Conservation (phyloP, 306 rosid species). For the Prunus campanulata region DNA sequence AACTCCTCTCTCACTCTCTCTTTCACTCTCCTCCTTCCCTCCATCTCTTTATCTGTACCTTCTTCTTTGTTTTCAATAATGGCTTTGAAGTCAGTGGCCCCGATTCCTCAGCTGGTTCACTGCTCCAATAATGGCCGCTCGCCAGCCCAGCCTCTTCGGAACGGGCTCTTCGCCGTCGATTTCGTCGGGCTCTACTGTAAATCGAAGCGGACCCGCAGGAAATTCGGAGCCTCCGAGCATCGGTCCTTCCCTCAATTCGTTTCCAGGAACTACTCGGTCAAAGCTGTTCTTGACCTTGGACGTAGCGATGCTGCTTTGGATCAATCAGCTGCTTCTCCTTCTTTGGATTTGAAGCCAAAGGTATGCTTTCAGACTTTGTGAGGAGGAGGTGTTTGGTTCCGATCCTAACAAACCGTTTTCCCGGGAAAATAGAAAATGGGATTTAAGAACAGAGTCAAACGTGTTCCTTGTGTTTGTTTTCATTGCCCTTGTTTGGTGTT, state of each 20-base stretch:
- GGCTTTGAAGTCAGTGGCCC: constrained; percentile 64
- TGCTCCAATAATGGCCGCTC: constrained; percentile 28
- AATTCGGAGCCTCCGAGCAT: constrained; percentile 24
- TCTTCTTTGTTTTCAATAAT: constrained; percentile 25
- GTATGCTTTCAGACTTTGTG: constrained; percentile 21
- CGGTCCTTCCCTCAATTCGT: constrained; percentile 29
- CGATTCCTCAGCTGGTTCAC: constrained; percentile 50
- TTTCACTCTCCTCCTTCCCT: neutral
- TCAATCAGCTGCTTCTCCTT: constrained; percentile 22
- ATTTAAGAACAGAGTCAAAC: neutral
- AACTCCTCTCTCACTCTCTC: constrained; percentile 5
- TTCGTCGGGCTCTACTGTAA: constrained; percentile 45
- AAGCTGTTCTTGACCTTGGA: constrained; percentile 50
- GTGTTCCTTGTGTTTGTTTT: neutral
- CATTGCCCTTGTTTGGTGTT: neutral
- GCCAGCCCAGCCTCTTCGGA: constrained; percentile 18
- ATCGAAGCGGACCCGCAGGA: constrained; percentile 45
- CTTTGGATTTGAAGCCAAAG: constrained; percentile 45
- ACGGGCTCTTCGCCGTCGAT: constrained; percentile 49
- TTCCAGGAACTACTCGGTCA: constrained; percentile 36
- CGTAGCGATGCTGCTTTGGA: constrained; percentile 14
- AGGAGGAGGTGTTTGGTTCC: neutral
- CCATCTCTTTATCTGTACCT: constrained; percentile 11
- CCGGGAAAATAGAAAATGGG: neutral
- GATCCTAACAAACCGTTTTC: neutral